Base-by-base conservation (phyloP, 768 basidiomycete genomes). In the Sporobolomyces pararoseus region DNA sequence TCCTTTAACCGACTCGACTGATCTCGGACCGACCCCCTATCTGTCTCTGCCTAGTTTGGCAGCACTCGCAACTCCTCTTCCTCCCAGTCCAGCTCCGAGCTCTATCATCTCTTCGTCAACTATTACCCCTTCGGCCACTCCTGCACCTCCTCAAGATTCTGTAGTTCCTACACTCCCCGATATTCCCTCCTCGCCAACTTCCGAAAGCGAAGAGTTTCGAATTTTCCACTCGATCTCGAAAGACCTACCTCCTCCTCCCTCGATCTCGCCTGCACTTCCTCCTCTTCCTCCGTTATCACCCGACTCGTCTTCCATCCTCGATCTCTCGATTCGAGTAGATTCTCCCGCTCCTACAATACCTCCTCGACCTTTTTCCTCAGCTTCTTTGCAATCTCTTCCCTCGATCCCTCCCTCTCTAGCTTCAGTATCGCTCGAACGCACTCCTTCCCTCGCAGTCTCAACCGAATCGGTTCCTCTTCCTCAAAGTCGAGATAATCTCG, bases 61-160 rank as follows among this genome's bases (percentile, higher is more conserved):
- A 23, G 60, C 53, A 13, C 34, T 63, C 52, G 19, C 47, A 17
- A 57, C 34, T 3, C 60, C 60, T n/a, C 60, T 63, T 3, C 66
- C 66, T 1, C 46, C 59, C 5, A 61, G 59, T 49, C 59, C 59
- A 14, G 44, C 59, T 34, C 59, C 59, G 13, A 25, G 46, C 12
- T 39, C 63, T 1, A 6, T 23, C 27, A 21, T 52, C 29, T 64
- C 52, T 25, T 23, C 39, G 17, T 42, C 39, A 9, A 42, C 10
- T 9, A 9, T 42, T 9, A 42, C 9, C 39, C 39, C 17, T 13
- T 17, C 59, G 21, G 44, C 46, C 12, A 29, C 32, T 35, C 46
- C 58, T 60, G 27, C 58, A 31, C 54, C 63, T 17, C n/a, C n/a
- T n/a, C n/a, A n/a, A n/a, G n/a, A n/a, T n/a, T n/a, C n/a, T n/a